A percentile compares a stretch with the other conserved stretches of the same genome.
These are phyloP conservation scores for Erysimum cheiri DNA, from an alignment of 441 rosid genomes.

Conservation along the genomic window DNA sequence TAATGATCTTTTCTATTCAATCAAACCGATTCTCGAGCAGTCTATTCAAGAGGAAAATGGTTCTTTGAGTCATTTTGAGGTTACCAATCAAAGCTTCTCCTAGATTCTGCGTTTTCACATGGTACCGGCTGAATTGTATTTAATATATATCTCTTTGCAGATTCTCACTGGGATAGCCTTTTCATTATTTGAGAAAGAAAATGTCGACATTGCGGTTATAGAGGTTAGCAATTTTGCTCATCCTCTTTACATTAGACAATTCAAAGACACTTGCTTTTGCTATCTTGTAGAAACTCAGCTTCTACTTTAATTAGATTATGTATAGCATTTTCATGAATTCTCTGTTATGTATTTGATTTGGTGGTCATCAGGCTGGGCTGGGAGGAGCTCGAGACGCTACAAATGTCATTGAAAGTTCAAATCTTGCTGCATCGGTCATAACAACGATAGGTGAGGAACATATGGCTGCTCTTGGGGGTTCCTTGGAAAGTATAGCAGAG, in stretches of 20 bases:
- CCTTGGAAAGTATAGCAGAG: constrained; percentile 80
- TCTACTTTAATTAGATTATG: background rate
- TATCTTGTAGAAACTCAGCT: background rate
- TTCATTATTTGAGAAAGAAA: constrained; percentile 68
- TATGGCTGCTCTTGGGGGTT: constrained; percentile 85
- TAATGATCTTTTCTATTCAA: constrained; percentile 57
- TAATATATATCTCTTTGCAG: constrained; percentile 45
- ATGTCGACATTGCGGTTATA: constrained; percentile 73
- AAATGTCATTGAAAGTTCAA: constrained; percentile 63
- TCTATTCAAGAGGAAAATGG: constrained; percentile 67
- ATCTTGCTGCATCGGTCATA: constrained; percentile 72
- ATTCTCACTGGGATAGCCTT: constrained; percentile 83
- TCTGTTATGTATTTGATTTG: background rate
- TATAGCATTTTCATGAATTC: background rate
- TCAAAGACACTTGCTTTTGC: background rate
- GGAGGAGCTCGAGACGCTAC: constrained; percentile 98
- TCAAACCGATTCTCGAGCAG: constrained; percentile 62
- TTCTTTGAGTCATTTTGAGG: constrained; percentile 88
- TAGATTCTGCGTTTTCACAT: background rate
- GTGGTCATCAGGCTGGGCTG: constrained; percentile 67
- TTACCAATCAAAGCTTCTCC: constrained; percentile 27
- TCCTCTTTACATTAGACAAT: background rate
- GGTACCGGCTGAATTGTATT: background rate
- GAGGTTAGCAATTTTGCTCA: constrained; percentile 59
- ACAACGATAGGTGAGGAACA: constrained; percentile 89